phyloP scores from a whole-genome alignment of 2,329 filamentous ascomycete species.

The Xylariaceae sp. region DNA sequence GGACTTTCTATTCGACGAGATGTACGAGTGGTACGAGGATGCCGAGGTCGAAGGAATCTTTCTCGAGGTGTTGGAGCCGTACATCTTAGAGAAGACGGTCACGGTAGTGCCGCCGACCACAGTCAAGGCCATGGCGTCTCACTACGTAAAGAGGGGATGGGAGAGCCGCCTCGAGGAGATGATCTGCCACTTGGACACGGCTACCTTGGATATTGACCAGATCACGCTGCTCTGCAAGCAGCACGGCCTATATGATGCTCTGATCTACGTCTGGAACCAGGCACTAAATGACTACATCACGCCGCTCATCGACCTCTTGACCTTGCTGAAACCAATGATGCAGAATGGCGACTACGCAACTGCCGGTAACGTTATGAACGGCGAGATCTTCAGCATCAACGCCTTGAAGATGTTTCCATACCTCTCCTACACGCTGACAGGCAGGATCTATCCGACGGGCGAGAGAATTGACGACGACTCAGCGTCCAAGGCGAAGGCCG shows the following conservation, averaged over 20 bases:
- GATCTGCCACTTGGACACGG: conserved; percentile 86
- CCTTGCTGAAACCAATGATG: conserved; percentile 59
- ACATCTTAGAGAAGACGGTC: conserved; percentile 76
- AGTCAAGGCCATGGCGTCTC: conserved; percentile 78
- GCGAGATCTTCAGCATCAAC: conserved; percentile 61
- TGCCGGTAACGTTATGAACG: conserved; percentile 51
- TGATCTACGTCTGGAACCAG: conserved; percentile 96
- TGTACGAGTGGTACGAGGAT: conserved; percentile 88
- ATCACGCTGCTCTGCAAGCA: conserved; percentile 87
- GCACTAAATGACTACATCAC: conserved; percentile 86
- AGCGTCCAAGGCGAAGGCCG: conserved; percentile 73
- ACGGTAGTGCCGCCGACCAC: conserved; percentile 73
- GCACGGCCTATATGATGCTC: conserved; percentile 86
- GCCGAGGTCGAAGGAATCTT: conserved; percentile 70
- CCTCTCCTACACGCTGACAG: conserved; percentile 84
- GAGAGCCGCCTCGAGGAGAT: conserved; percentile 84
- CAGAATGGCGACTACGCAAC: conserved; percentile 49
- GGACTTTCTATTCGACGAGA: conserved; percentile 85
- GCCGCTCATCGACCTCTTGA: conserved; percentile 77
- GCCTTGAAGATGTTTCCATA: conserved; percentile 93
- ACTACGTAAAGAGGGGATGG: conserved; percentile 73
- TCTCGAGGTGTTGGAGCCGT: conserved; percentile 81
- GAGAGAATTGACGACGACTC: conserved; percentile 67
- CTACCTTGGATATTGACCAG: conserved; percentile 90
- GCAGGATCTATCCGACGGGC: conserved; percentile 86